phyloP scores from a whole-genome alignment of 768 basidiomycete species.

The Collybia sp. region DNA sequence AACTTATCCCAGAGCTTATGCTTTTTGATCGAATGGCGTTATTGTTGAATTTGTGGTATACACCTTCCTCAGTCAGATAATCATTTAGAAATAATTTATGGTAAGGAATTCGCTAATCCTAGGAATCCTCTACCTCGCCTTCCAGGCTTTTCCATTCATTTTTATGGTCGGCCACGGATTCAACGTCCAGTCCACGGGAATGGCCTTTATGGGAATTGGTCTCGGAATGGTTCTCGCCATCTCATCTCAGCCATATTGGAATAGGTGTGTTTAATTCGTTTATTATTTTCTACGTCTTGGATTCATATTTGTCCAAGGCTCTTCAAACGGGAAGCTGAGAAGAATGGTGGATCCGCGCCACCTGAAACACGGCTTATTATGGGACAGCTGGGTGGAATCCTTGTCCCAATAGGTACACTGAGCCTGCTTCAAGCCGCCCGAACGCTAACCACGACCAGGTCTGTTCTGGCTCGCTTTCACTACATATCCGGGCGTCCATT shows the following conservation, averaged over 20 bases:
- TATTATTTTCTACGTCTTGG: background rate
- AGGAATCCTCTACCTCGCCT: constrained; percentile 58
- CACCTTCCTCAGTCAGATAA: background rate
- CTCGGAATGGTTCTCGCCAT: constrained; percentile 49
- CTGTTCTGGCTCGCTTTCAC: constrained; percentile 63
- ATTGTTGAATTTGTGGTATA: constrained; percentile 62
- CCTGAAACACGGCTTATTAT: constrained; percentile 64
- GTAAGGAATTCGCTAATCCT: constrained; percentile 57
- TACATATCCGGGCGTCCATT: constrained; percentile 43
- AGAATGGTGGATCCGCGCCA: constrained; percentile 44
- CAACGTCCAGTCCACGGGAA: constrained; percentile 44
- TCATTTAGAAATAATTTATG: background rate
- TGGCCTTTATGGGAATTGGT: constrained; percentile 60
- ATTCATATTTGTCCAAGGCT: constrained; percentile 25
- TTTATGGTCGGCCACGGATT: constrained; percentile 45
- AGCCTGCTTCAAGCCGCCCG: constrained; percentile 39
- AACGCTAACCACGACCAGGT: constrained; percentile 36
- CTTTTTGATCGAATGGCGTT: constrained; percentile 73
- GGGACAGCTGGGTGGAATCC: constrained; percentile 64
- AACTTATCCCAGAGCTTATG: constrained; percentile 45
- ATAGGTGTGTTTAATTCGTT: constrained; percentile 34
- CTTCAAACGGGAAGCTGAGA: constrained; percentile 28
- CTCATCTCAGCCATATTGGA: constrained; percentile 50
- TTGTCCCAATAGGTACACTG: constrained; percentile 52
- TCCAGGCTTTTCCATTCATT: constrained; percentile 56